phyloP scores from a whole-genome alignment of 305 asterid species.

The Coffea humblotiana region DNA sequence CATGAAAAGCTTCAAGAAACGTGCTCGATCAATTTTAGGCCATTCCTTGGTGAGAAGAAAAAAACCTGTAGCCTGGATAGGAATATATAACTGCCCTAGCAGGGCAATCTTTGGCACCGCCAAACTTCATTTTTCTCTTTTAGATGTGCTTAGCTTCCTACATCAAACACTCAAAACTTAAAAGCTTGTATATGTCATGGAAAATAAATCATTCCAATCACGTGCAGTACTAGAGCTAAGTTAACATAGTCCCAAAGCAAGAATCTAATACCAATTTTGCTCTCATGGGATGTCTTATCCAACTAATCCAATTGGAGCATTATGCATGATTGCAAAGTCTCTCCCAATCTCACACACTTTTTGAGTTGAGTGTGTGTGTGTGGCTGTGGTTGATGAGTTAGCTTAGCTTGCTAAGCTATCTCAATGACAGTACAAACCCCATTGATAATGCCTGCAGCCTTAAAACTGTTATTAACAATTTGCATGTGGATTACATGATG shows the following conservation, averaged over 20 bases:
- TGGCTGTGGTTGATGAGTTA: not conserved
- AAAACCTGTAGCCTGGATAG: not conserved
- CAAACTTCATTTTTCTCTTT: not conserved
- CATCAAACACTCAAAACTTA: not conserved
- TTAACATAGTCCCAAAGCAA: constrained; percentile 19
- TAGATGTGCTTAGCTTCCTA: not conserved
- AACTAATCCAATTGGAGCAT: constrained; percentile 9
- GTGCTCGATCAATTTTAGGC: no score
- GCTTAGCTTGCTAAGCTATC: not conserved
- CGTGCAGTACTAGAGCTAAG: constrained; percentile 17
- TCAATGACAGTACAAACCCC: constrained; percentile 27
- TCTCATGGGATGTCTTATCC: constrained; percentile 11
- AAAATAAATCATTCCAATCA: constrained; percentile 25
- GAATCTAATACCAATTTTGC: constrained; percentile 24
- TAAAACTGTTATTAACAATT: constrained; percentile 36
- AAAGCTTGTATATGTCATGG: not conserved
- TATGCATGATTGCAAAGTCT: not conserved
- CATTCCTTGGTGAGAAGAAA: not conserved
- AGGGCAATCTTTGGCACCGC: not conserved
- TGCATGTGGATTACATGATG: constrained; percentile 65
- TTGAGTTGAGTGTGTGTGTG: not conserved
- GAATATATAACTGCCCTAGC: not conserved
- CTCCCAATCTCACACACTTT: not conserved
- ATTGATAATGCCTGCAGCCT: constrained; percentile 20
- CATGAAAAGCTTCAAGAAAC: no score